Base-by-base conservation (phyloP, 176 grass and related monocot genomes). In the Phoenix roebelenii region DNA sequence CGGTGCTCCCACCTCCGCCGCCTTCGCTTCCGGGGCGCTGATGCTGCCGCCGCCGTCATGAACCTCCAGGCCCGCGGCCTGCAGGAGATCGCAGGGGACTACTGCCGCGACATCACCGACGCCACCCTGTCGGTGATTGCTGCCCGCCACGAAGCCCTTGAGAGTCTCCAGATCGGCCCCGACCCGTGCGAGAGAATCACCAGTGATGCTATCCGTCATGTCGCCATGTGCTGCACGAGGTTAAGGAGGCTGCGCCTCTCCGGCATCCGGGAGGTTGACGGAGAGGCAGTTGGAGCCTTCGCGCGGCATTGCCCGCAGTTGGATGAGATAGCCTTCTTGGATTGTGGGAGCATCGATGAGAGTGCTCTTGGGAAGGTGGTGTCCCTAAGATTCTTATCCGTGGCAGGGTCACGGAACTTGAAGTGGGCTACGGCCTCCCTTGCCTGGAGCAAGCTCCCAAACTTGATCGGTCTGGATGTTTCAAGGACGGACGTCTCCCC, bases 161-260 rank as follows among this genome's bases (percentile, higher is more conserved):
- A 98, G 76, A 85, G 73, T 32, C 87, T 98, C 56, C 88, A 89
- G 80, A 93, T 98, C 71, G 94, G 73, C 3, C 85, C 87, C 0
- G 92, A 93, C 16, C 74, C 72, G 7, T 77, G 86, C 18, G 88
- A 89, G 29, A 78, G 64, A 59, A 52, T 98, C 77, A 85, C 84
- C 48, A 85, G 87, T 25, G 94, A 98, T 16, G 88, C 85, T 29
- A 51, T 98, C 62, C 87, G 88, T 55, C 84, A 98, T 7, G 87
- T 98, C 15, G 94, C 94, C 3, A 72, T 98, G 64, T 98, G 94
- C 59, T 98, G 94, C 72, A 67, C 79, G 3, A 58, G 62, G 19
- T 88, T 98, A 25, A 80, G 70, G 23, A 73, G 79, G 67, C 64
- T 98, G 28, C 87, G 88, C 22, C 85, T 98, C 28, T 89, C 88